Evolutionary conservation across 1,139 yeast genomes (phyloP).

Genomic region (Suhomyces coccinellae): DNA sequence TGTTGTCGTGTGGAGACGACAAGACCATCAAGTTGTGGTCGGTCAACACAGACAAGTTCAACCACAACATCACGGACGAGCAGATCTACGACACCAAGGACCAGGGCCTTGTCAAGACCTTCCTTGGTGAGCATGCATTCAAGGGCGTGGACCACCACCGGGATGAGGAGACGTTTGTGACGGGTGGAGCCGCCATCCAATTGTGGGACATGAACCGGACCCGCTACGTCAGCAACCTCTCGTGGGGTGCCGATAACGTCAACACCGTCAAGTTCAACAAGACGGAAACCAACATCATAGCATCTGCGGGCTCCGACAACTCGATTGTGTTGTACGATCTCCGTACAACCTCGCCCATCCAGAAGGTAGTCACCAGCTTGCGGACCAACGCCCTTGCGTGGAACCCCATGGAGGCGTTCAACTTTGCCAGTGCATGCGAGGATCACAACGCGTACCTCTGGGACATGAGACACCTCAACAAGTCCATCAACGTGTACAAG

Average conservation of each 20-base stretch:
- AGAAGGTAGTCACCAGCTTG: constrained; percentile 79
- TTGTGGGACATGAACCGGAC: constrained; percentile 87
- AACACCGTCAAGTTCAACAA: constrained; percentile 81
- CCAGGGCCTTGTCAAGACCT: constrained; percentile 68
- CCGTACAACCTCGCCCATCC: constrained; percentile 90
- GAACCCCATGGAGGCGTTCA: constrained; percentile 98
- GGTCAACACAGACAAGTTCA: constrained; percentile 45
- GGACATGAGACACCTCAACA: constrained; percentile 89
- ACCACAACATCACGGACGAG: constrained; percentile 34
- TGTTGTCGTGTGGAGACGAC: constrained; percentile 90
- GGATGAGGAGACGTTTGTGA: constrained; percentile 71
- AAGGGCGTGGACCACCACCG: constrained; percentile 86
- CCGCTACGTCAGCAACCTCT: constrained; percentile 70
- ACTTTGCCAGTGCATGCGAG: constrained; percentile 89
- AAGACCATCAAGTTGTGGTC: constrained; percentile 87
- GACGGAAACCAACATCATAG: constrained; percentile 86
- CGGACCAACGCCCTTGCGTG: constrained; percentile 86
- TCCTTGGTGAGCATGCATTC: constrained; percentile 80
- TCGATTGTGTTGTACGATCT: constrained; percentile 88
- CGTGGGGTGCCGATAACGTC: constrained; percentile 97
- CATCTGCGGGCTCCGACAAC: constrained; percentile 91
- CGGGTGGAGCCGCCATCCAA: constrained; percentile 89
- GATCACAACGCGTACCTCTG: constrained; percentile 94
- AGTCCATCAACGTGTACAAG: constrained; percentile 81
- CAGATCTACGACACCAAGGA: constrained; percentile 33